A percentile compares a stretch with the other conserved stretches of the same genome.
These are phyloP conservation scores for Emergomyces orientalis DNA, from an alignment of 2,329 filamentous ascomycete species.

Conservation along the genomic window DNA sequence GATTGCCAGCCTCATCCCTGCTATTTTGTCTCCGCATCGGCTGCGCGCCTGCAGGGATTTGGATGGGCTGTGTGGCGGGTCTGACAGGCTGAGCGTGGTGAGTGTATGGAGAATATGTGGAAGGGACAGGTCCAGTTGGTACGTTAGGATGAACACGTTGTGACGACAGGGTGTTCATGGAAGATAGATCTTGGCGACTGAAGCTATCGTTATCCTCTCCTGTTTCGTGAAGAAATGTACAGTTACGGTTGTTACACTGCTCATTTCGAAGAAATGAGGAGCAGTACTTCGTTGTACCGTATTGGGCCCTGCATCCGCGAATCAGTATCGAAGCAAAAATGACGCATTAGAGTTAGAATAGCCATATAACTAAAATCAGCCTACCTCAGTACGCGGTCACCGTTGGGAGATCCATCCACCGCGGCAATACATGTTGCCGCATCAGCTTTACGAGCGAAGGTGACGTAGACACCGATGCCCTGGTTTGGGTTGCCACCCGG, in stretches of 20 bases:
- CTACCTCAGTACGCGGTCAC: constrained; percentile 77
- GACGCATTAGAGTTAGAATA: neutral
- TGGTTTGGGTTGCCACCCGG: constrained; percentile 61
- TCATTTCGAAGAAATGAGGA: constrained; percentile 94
- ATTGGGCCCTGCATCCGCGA: constrained; percentile 47
- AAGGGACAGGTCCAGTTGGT: constrained; percentile 5
- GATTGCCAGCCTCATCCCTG: constrained; percentile 52
- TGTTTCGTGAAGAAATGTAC: constrained; percentile 96
- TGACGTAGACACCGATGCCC: constrained; percentile 96
- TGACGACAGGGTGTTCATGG: constrained; percentile 81
- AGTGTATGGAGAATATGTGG: constrained; percentile 23
- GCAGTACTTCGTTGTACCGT: constrained; percentile 96
- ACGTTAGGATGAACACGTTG: constrained; percentile 47
- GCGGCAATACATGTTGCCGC: constrained; percentile 81
- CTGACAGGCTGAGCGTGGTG: constrained; percentile 26
- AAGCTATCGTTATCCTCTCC: constrained; percentile 98
- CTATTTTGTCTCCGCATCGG: constrained; percentile 66
- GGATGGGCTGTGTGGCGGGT: constrained; percentile 25
- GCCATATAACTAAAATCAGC: constrained; percentile 45
- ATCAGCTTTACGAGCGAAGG: constrained; percentile 84
- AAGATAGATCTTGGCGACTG: constrained; percentile 85
- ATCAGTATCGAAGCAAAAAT: neutral
- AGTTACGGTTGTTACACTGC: constrained; percentile 87
- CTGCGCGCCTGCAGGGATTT: constrained; percentile 42
- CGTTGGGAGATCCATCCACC: constrained; percentile 87